Base-by-base conservation (phyloP, 495 filamentous ascomycete genomes). In the Bacidia gigantensis region DNA sequence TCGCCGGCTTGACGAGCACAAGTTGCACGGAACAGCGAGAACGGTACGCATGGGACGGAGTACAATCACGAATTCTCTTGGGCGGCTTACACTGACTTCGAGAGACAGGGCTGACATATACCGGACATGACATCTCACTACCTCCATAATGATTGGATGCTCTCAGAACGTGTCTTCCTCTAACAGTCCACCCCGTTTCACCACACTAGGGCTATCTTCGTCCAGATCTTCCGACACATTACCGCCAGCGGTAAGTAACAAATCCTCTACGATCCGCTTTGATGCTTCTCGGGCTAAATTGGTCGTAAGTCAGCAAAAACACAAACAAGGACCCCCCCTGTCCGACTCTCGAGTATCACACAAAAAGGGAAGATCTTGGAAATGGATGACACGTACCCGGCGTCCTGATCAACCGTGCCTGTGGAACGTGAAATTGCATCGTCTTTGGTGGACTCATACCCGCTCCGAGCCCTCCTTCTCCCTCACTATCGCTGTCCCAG, bases 371-470 rank as follows among this genome's bases (percentile, higher is more conserved):
- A 48, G n/a, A 53, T 49, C 40, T 14, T 20, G 23, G 11, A n/a
- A 49, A 18, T 14, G 22, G 25, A n/a, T 11, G 23, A 47, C 25
- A 71, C 77, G 60, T 72, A 87, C 88, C 88, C 52, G 92, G 92
- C 22, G 92, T 99, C 59, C 92, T 88, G 69, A 99, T 66, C 26
- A 99, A 65, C 56, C 85, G 80, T 46, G 81, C 84, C 60, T 87
- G 84, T 51, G 89, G 89, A 52, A 99, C 72, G 59, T 87, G 84
- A 62, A 99, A 99, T 62, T 95, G 89, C 65, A 99, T 95, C 23
- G 92, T 99, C 69, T 95, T 95, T 0, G 92, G 92, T 32, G 93
- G 92, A 60, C 87, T 94, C 58, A 88, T 78, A 0, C 79, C 86
- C 11, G 78, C 56, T 10, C 68, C 69, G 1, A 74, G 74, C 39